A percentile compares a stretch with the other conserved stretches of the same genome.
Conservation (phyloP, 192 early-diverging fungal species). For the Glomus cerebriforme region DNA sequence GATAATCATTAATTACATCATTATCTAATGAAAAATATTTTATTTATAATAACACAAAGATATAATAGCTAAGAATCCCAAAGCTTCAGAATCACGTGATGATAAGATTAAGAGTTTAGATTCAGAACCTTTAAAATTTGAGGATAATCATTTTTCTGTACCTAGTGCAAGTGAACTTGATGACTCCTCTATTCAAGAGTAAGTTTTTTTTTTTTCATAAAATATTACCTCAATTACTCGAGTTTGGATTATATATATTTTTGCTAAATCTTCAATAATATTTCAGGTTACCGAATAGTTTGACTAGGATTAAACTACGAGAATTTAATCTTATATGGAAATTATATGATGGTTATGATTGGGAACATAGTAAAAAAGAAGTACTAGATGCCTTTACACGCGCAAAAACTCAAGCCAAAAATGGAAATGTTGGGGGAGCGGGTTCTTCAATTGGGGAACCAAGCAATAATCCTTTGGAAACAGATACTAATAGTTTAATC, state of each 20-base stretch:
- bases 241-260: neutral
- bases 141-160: conserved; percentile 52
- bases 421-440: neutral
- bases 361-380: conserved; percentile 49
- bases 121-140: conserved; percentile 33
- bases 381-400: conserved; percentile 15
- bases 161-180: conserved; percentile 37
- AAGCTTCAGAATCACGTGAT: conserved; percentile 1
- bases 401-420: conserved; percentile 32
- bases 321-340: conserved; percentile 65
- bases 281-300: conserved; percentile 28
- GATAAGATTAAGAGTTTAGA: neutral
- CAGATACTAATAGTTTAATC: conserved; percentile 2
- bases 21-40: too few relatives aligned
- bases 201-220: neutral
- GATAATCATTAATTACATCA: neutral
- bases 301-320: conserved; percentile 53
- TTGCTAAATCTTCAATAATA: neutral
- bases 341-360: conserved; percentile 72
- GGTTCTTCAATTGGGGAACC: conserved; percentile 8
- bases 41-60: neutral
- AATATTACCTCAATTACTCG: neutral
- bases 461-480: neutral
- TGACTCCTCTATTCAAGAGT: conserved; percentile 26
- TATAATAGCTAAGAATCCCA: neutral